Evolutionary conservation across 1,284 basidiomycete genomes (phyloP).

Genomic region (Thelephora terrestris): DNA sequence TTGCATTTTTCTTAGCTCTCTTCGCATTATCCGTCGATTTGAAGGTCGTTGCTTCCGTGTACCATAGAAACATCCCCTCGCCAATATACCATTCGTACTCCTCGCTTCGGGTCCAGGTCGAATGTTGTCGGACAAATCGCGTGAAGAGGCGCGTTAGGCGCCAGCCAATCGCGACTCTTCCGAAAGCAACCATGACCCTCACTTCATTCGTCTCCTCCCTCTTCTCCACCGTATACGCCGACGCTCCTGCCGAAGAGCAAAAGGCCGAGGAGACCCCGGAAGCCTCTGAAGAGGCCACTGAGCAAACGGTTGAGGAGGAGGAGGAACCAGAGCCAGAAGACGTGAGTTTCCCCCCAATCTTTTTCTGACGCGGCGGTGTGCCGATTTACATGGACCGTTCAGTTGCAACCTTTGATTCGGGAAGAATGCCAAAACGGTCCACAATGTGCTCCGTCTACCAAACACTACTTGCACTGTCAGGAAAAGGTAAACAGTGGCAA

Average conservation of each 20-base stretch:
- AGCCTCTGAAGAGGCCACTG: constrained; percentile 26
- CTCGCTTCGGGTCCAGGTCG: too few relatives aligned
- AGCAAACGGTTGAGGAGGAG: constrained; percentile 29
- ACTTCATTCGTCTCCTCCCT: constrained; percentile 57
- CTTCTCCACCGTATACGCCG: constrained; percentile 45
- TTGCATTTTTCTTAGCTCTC: not conserved
- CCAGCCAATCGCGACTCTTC: not conserved
- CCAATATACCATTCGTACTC: too few relatives aligned
- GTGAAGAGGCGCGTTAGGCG: too few relatives aligned
- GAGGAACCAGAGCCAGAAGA: constrained; percentile 70
- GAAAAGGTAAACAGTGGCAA: constrained; percentile 77
- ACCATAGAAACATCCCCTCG: too few relatives aligned
- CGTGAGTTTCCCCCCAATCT: constrained; percentile 36
- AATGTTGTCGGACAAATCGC: too few relatives aligned
- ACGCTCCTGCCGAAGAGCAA: constrained; percentile 39
- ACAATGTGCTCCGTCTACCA: constrained; percentile 61
- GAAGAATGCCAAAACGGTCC: constrained; percentile 65
- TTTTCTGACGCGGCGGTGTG: not conserved
- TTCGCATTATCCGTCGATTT: too few relatives aligned
- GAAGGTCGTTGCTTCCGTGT: too few relatives aligned
- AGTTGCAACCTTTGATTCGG: constrained; percentile 60
- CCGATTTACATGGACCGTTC: not conserved
- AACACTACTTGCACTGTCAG: constrained; percentile 88
- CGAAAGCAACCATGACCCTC: constrained; percentile 26
- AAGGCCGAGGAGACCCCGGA: constrained; percentile 19